These are phyloP conservation scores for Psilocybe subaeruginosa DNA, from an alignment of 768 basidiomycete species.

Conservation along the genomic window DNA sequence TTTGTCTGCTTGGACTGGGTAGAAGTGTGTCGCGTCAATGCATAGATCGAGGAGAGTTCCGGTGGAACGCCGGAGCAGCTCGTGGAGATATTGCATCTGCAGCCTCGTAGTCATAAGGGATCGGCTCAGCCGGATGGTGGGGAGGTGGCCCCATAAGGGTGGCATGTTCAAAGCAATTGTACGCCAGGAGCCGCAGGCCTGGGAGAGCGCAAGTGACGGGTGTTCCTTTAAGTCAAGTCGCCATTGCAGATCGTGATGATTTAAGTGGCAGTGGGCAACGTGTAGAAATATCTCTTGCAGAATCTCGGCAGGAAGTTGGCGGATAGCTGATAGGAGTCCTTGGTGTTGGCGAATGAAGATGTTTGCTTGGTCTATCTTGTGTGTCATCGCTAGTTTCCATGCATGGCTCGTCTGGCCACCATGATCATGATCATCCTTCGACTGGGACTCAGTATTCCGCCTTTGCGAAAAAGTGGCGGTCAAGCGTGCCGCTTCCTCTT, in stretches of 20 bases:
- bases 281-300: constrained; percentile 6
- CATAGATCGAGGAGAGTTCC: not conserved
- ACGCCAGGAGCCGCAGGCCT: not conserved
- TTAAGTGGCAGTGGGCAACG: not conserved
- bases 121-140: not conserved
- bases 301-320: constrained; percentile 6
- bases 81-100: not conserved
- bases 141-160: not conserved
- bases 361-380: not conserved
- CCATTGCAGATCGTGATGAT: not conserved
- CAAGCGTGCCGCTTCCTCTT: not conserved
- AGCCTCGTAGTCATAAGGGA: not conserved
- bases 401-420: not conserved
- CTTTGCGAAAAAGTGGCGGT: not conserved
- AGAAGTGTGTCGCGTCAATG: not conserved
- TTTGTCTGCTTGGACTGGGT: not conserved
- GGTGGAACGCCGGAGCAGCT: not conserved
- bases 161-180: not conserved
- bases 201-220: not conserved
- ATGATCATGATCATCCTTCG: not conserved
- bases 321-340: constrained; percentile 1
- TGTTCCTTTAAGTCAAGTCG: too few species aligned
- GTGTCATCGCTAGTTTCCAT: not conserved
- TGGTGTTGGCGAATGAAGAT: not conserved
- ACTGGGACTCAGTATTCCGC: not conserved